Base-by-base conservation (phyloP, 208 protist genomes). In the Trypanosoma grayi region DNA sequence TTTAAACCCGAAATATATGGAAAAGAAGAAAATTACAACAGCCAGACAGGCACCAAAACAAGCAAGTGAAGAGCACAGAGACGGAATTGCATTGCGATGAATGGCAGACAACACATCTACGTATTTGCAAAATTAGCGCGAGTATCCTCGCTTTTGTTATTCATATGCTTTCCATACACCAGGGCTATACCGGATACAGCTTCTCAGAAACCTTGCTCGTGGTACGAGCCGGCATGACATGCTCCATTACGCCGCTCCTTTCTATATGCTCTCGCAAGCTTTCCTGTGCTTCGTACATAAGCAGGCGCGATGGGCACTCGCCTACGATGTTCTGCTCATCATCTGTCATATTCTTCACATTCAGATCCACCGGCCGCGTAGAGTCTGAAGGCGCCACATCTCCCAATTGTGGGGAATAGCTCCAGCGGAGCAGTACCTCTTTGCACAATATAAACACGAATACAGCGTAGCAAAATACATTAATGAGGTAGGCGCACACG, bases 401-500 rank as follows among this genome's bases (percentile, higher is more conserved):
- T 51, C 39, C 39, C 13, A n/a, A 1, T 16, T 27, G 36, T 37
- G 46, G 54, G 28, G 43, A 65, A 37, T 6, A 25, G 16, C 14
- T 51, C 50, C 60, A 73, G 30, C 50, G 66, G 11, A 41, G 46
- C 20, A 62, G 40, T n/a, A 78, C 60, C 41, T 73, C 66, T 24
- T 54, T 64, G 18, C 61, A 53, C 22, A 81, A 44, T 30, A 75
- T 70, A 22, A 66, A 47, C 28, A 71, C 66, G 60, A 85, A 81
- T 30, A 71, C 70, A 39, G 46, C 44, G 14, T 64, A 70, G 59
- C 75, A 85, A 37, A 85, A 81, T 18, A 77, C 40, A 48, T 74
- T 77, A 34, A 85, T 66, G 2, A 81, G 28, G 45, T 73, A 73
- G 0, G 63, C 75, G 37, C 75, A 81, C 20, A 85, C 0, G 6